Evolutionary conservation across 768 basidiomycete species (phyloP), one percentile per base, ranked within the genome.

Genomic region (Lactifluus piperatus): DNA sequence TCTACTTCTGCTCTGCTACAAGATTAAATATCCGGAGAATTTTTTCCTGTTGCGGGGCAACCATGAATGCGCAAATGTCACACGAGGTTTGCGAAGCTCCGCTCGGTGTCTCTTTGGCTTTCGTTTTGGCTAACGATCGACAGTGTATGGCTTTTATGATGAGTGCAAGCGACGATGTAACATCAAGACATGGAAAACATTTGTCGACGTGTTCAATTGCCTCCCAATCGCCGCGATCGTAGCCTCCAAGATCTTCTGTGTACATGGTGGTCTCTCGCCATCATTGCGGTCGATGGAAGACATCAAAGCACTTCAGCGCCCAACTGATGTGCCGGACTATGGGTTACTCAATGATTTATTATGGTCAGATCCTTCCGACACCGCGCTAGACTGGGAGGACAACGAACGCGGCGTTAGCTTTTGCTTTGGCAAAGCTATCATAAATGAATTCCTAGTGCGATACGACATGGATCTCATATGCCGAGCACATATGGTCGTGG

Each of bases 401-500:
- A 99, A 98, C 72, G 97, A 99, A 72, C 81, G 97, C 54, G 97
- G 97, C 18, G 97, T 99, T 61, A 97, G 93, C 71, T 99, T 94
- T 76, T 98, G 97, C 75, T 99, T 97, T 68, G 97, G 97, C 51
- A 98, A 97, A 76, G 85, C 85, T 13, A 89, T 98, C 66, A 97
- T 98, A 69, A 95, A 95, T 68, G 90, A 94, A 64, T 97, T 98
- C 77, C 76, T 98, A 56, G 84, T 86, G 64, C 84, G 88, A 63
- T 94, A 94, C 70, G 95, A 99, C 73, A 97, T 99, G 89, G 95
- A 99, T 74, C 79, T 99, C 63, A 98, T 99, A 74, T 98, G 97
- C 77, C 87, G 97, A 51, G 97, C 97, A 51, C 97, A 99, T 74
- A 98, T 98, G 97, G 97, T 99, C 46, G 97, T 99, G 62, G 97